Percentiles rank a stretch among this genome's conserved stretches.
phyloP scores from a whole-genome alignment of 225 moss, liverwort and hornwort species.

The Asterella californica region DNA sequence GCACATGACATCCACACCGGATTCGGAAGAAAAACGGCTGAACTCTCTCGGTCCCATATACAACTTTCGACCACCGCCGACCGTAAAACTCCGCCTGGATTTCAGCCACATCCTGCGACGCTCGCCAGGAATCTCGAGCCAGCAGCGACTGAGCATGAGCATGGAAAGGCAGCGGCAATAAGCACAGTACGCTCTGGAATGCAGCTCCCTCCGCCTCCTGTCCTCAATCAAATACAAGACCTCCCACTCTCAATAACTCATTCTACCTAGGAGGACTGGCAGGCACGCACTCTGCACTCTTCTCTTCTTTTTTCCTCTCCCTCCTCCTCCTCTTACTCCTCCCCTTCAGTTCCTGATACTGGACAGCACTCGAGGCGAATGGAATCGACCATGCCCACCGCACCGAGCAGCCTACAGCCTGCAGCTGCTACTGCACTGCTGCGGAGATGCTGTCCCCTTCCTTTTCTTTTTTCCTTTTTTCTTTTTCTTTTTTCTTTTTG shows the following conservation, averaged over 20 bases:
- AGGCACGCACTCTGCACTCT: too few relatives aligned
- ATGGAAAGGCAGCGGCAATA: neutral
- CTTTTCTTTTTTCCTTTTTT: too few relatives aligned
- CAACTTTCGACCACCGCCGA: neutral
- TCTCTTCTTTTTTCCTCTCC: too few relatives aligned
- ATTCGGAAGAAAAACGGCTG: neutral
- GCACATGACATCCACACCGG: neutral
- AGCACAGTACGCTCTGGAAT: neutral
- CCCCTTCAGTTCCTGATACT: too few relatives aligned
- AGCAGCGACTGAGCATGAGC: neutral
- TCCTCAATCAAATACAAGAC: neutral
- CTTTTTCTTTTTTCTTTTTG: too few relatives aligned
- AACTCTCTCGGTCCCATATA: neutral
- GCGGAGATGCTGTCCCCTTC: too few relatives aligned
- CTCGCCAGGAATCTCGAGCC: neutral
- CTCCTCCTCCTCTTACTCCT: too few relatives aligned
- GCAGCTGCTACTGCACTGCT: too few relatives aligned
- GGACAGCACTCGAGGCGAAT: too few relatives aligned
- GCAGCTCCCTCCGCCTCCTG: neutral
- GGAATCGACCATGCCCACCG: too few relatives aligned
- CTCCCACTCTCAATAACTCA: neutral
- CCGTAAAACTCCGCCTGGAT: neutral
- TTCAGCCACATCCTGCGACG: slow-evolving; percentile 9
- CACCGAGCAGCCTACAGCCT: too few relatives aligned
- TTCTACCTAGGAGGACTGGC: too few relatives aligned